phyloP scores from a whole-genome alignment of 805 yeast species.

The Metschnikowia corniflorae region DNA sequence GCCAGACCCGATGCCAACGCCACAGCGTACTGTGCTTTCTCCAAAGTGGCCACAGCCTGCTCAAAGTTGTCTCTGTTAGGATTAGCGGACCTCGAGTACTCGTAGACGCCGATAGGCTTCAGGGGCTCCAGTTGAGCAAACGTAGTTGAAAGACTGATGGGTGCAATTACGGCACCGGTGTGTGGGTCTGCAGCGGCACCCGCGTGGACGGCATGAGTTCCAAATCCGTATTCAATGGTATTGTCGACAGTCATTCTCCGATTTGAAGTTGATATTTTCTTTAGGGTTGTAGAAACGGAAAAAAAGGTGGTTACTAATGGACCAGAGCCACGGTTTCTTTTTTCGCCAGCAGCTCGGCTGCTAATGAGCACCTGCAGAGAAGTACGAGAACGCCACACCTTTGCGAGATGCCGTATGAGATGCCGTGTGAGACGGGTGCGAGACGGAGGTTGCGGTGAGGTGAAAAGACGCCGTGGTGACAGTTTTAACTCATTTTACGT shows the following conservation, averaged over 20 bases:
- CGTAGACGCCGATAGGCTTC: constrained; percentile 72
- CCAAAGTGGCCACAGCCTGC: constrained; percentile 72
- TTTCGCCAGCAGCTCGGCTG: neutral
- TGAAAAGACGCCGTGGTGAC: too few relatives aligned
- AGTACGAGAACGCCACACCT: neutral
- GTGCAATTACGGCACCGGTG: constrained; percentile 85
- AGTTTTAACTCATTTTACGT: too few relatives aligned
- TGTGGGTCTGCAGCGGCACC: constrained; percentile 67
- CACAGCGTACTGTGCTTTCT: constrained; percentile 68
- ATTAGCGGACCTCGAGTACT: constrained; percentile 80
- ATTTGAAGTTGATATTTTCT: too few relatives aligned
- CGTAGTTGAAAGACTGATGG: constrained; percentile 80
- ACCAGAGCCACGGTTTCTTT: neutral
- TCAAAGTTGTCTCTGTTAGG: constrained; percentile 86
- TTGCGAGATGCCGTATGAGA: neutral
- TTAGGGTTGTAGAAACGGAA: too few relatives aligned
- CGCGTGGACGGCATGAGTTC: constrained; percentile 80
- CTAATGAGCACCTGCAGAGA: neutral
- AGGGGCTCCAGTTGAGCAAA: constrained; percentile 79
- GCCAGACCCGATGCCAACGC: constrained; percentile 89
- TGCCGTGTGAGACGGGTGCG: constrained; percentile 1
- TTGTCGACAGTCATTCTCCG: constrained; percentile 44
- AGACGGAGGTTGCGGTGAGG: too few relatives aligned
- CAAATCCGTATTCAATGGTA: constrained; percentile 47
- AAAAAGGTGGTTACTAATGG: neutral